phyloP scores from a whole-genome alignment of 257 asterid species.

The Fraxinus cuspidata region DNA sequence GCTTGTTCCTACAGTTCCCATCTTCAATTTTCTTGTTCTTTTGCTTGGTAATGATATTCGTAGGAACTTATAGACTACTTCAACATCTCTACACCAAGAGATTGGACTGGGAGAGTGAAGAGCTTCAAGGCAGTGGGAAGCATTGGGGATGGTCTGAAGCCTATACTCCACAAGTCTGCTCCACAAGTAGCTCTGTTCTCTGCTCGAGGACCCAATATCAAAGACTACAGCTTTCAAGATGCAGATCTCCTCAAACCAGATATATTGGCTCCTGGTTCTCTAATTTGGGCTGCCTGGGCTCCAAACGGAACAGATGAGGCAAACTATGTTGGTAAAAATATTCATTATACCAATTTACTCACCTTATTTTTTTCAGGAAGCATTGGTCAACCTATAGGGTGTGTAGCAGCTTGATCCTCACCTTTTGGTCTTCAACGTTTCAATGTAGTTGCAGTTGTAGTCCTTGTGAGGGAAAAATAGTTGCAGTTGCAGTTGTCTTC shows the following conservation, averaged over 20 bases:
- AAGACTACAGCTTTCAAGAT: slow-evolving; percentile 89
- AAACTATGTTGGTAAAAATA: slow-evolving; percentile 67
- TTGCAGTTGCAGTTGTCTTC: background rate
- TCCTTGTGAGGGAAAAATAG: background rate
- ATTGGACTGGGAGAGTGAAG: slow-evolving; percentile 93
- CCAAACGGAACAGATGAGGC: slow-evolving; percentile 96
- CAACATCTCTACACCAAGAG: slow-evolving; percentile 80
- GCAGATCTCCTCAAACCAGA: slow-evolving; percentile 98
- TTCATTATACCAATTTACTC: slow-evolving; percentile 2
- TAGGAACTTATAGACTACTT: slow-evolving; percentile 94
- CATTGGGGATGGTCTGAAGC: slow-evolving; percentile 82
- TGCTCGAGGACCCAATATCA: slow-evolving; percentile 94
- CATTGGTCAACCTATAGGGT: background rate
- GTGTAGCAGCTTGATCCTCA: background rate
- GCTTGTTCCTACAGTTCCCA: background rate
- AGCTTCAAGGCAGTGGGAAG: slow-evolving; percentile 85
- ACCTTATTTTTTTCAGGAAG: background rate
- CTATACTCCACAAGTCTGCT: slow-evolving; percentile 89
- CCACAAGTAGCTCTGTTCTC: slow-evolving; percentile 98
- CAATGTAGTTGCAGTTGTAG: background rate
- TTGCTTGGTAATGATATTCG: background rate
- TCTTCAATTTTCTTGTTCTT: background rate
- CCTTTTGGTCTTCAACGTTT: background rate
- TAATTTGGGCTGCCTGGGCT: slow-evolving; percentile 99
- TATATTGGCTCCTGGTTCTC: slow-evolving; percentile 96